Evolutionary conservation across 2,329 filamentous ascomycete genomes (phyloP), one percentile per base, ranked within the genome.

Genomic region (Colletotrichum kahawae): DNA sequence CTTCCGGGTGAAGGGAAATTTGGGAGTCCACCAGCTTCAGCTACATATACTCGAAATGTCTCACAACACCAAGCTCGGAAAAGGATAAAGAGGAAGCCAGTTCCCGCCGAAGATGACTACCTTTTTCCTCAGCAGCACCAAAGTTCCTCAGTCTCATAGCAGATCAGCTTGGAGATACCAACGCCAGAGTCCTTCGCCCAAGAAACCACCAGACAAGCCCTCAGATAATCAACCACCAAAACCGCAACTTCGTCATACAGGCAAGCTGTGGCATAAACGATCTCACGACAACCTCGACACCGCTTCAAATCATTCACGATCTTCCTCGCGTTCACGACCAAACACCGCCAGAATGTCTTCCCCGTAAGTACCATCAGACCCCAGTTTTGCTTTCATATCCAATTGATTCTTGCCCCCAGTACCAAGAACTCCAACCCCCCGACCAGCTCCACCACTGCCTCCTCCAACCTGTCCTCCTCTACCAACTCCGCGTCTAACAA

Each of bases 301-400:
- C 43, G n/a, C n/a, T 51, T 51, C n/a, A 7, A 24, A 21, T 0
- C 43, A 80, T 89, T 16, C 84, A 85, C 56, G 85, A 84, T 31
- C 85, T 83, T 59, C 60, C 14, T 36, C 68, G 18, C 29, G 59
- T 57, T 38, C 43, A 1, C 62, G 21, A 14, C 34, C 21, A 8
- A 29, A 21, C 7, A 34, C 51, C 21, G 82, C 86, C 34, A 84
- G 85, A 51, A 72, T 89, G 78, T 79, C 83, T 79, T 82, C 86
- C 69, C 56, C 62, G 78, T 67, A 79, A 90, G 65, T 75, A 16
- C 10, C 1, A 13, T 56, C 7, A 51, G 4, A 9, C 18, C 48
- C 31, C 24, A 10, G 13, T 85, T 87, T 31, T 81, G 82, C 21
- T 84, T 88, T 78, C 81, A 90, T 24, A 13, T 18, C 68, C 33